Conservation (phyloP, 371 early-diverging fungal species). For the Rhizopus microsporus region DNA sequence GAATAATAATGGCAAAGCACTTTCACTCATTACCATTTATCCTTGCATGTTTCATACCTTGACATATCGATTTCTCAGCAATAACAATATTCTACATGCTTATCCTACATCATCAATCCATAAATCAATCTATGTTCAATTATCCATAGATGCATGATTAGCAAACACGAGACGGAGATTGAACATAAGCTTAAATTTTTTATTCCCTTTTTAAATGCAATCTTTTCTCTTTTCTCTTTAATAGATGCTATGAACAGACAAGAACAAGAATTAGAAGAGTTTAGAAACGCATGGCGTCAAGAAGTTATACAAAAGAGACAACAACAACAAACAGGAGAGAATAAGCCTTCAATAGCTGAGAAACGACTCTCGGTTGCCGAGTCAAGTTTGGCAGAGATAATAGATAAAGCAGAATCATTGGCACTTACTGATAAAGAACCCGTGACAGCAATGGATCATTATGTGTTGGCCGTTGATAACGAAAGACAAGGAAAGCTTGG, state of each 20-base stretch:
- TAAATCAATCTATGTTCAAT: too few relatives aligned
- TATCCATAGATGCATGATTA: too few relatives aligned
- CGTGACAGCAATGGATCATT: conserved; percentile 48
- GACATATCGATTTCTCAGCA: too few relatives aligned
- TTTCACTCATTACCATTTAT: too few relatives aligned
- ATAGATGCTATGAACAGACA: neutral
- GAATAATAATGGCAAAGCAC: too few relatives aligned
- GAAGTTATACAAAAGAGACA: conserved; percentile 37
- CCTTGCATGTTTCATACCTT: too few relatives aligned
- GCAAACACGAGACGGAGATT: too few relatives aligned
- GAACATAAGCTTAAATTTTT: too few relatives aligned
- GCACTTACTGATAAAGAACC: conserved; percentile 6
- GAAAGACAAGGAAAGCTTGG: conserved; percentile 56
- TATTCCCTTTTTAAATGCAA: too few relatives aligned
- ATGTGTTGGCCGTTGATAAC: conserved; percentile 46
- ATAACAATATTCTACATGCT: too few relatives aligned
- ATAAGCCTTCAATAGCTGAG: neutral
- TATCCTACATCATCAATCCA: too few relatives aligned
- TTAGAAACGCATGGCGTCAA: conserved; percentile 47
- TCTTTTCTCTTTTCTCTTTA: too few relatives aligned
- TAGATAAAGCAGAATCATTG: conserved; percentile 14
- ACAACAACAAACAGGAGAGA: neutral
- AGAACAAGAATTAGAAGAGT: conserved; percentile 41
- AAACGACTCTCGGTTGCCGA: neutral
- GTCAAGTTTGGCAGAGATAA: neutral